phyloP scores from a whole-genome alignment of 2,329 filamentous ascomycete genomes.

The Zarea fungicola region DNA sequence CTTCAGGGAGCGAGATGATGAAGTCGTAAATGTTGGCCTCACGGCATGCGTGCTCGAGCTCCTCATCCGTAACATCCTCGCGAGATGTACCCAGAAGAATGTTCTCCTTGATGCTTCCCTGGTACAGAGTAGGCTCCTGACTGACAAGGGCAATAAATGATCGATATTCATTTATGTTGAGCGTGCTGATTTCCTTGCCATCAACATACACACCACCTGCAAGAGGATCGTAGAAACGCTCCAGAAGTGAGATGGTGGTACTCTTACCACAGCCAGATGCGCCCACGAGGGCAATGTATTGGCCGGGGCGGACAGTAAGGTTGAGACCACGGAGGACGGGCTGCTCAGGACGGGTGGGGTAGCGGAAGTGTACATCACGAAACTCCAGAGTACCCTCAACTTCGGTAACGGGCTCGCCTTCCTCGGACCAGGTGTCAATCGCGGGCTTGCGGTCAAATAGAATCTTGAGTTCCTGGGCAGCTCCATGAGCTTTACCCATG shows the following conservation, averaged over 20 bases:
- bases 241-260: constrained; percentile 84
- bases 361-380: constrained; percentile 87
- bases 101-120: constrained; percentile 87
- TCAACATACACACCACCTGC: constrained; percentile 77
- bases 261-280: constrained; percentile 91
- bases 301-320: constrained; percentile 66
- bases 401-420: constrained; percentile 56
- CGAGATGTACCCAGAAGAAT: constrained; percentile 71
- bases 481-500: constrained; percentile 87
- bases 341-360: constrained; percentile 84
- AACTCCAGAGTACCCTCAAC: constrained; percentile 83
- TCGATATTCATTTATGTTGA: constrained; percentile 85
- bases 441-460: constrained; percentile 77
- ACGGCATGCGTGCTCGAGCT: constrained; percentile 72
- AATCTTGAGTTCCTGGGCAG: constrained; percentile 72
- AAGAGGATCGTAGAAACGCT: constrained; percentile 90
- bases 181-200: constrained; percentile 69
- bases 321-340: constrained; percentile 86
- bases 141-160: constrained; percentile 80
- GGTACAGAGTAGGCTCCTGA: constrained; percentile 92
- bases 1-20: constrained; percentile 78
- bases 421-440: constrained; percentile 75
- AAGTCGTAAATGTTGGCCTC: constrained; percentile 94
- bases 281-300: constrained; percentile 88
- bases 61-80: constrained; percentile 64